Conservation (phyloP, 73 alveolate species). For the Durusdinium trenchii region DNA sequence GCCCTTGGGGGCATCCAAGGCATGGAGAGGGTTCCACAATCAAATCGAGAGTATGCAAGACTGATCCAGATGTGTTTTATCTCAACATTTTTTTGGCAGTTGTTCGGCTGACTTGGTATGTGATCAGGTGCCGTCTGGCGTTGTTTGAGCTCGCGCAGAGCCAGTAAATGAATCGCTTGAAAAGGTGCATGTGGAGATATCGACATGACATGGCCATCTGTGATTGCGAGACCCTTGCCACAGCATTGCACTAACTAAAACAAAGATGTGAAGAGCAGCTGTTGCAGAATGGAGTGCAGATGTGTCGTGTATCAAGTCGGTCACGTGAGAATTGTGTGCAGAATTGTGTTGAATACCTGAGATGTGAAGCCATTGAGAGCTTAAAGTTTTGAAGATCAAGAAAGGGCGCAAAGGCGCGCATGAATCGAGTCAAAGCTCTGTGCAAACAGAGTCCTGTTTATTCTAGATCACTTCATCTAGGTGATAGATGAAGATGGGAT, state of each 20-base stretch:
- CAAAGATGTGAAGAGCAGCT: too few relatives aligned
- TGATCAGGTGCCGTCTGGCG: conserved; percentile 56
- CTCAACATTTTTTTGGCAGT: too few relatives aligned
- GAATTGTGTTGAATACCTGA: not conserved
- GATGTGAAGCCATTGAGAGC: conserved; percentile 14
- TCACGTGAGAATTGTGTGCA: too few relatives aligned
- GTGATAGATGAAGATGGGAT: too few relatives aligned
- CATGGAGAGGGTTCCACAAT: too few relatives aligned
- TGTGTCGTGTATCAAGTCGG: too few relatives aligned
- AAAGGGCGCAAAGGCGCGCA: conserved; percentile 65
- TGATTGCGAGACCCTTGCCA: too few relatives aligned
- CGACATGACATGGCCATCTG: not conserved
- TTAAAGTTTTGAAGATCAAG: conserved; percentile 36
- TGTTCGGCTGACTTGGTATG: too few relatives aligned
- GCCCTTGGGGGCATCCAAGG: too few relatives aligned
- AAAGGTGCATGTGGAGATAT: not conserved
- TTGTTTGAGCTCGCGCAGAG: conserved; percentile 32
- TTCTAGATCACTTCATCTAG: too few relatives aligned
- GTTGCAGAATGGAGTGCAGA: too few relatives aligned
- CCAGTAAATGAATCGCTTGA: conserved; percentile 26
- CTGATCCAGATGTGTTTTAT: not conserved
- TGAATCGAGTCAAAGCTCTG: not conserved
- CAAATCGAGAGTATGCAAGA: not conserved
- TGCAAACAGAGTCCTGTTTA: not conserved
- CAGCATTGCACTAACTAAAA: too few relatives aligned